Percentiles rank a stretch among this genome's conserved stretches.
phyloP scores from a whole-genome alignment of 345 rosid genomes.

The Lagerstroemia speciosa region DNA sequence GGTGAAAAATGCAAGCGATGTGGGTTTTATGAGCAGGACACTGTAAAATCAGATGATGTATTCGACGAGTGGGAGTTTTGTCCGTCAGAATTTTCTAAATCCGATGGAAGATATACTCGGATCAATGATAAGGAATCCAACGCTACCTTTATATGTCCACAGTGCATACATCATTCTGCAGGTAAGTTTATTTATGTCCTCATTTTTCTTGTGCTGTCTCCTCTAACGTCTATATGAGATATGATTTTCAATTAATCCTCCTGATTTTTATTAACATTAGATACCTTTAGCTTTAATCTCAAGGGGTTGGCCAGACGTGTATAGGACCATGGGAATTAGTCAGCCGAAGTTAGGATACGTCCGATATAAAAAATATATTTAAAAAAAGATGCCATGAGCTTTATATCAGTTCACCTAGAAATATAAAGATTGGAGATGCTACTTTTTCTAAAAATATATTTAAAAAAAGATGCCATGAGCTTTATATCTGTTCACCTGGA shows the following conservation, averaged over 20 bases:
- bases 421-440: background rate
- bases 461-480: background rate
- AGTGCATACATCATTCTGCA: constrained; percentile 32
- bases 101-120: constrained; percentile 45
- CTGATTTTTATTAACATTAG: background rate
- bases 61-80: constrained; percentile 92
- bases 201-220: background rate
- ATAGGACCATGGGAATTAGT: no score
- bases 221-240: background rate
- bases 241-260: background rate
- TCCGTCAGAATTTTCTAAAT: constrained; percentile 53
- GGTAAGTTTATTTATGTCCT: constrained; percentile 24
- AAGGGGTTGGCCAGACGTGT: no score
- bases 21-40: constrained; percentile 75
- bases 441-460: background rate
- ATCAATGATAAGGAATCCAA: constrained; percentile 43
- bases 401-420: background rate
- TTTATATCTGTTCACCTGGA: background rate
- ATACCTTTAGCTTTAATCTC: no score
- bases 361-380: no score
- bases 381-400: background rate
- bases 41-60: constrained; percentile 42
- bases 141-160: constrained; percentile 57
- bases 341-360: no score
- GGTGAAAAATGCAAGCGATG: constrained; percentile 86